phyloP scores from a whole-genome alignment of 371 early-diverging fungal genomes.

The Coemansia sp. region DNA sequence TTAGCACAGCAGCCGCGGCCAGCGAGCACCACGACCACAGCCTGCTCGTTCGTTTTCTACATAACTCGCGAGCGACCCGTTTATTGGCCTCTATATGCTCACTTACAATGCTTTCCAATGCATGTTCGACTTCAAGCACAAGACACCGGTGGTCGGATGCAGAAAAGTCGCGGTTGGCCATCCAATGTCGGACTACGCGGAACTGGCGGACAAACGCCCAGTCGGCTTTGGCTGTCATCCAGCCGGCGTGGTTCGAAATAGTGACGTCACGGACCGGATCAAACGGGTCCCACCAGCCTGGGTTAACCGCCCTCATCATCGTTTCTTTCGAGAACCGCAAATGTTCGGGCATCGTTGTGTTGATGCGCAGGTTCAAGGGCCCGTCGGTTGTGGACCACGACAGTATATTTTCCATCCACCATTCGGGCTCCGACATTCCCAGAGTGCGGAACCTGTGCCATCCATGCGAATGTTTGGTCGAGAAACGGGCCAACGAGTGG shows the following conservation, averaged over 20 bases:
- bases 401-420: slow-evolving; percentile 61
- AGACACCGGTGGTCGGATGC: slow-evolving; percentile 77
- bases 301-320: slow-evolving; percentile 58
- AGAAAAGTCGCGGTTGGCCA: slow-evolving; percentile 66
- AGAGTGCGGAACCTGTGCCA: slow-evolving; percentile 65
- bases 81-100: slow-evolving; percentile 23
- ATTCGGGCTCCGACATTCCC: slow-evolving; percentile 69
- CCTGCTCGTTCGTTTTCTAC: slow-evolving; percentile 12
- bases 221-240: slow-evolving; percentile 74
- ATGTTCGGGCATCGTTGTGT: slow-evolving; percentile 13
- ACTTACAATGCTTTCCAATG: slow-evolving; percentile 22
- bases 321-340: slow-evolving; percentile 19
- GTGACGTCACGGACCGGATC: slow-evolving; percentile 61
- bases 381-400: slow-evolving; percentile 47
- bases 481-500: slow-evolving; percentile 74
- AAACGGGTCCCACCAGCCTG: slow-evolving; percentile 79
- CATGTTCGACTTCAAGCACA: slow-evolving; percentile 60
- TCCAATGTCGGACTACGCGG: slow-evolving; percentile 55
- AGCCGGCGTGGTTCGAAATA: slow-evolving; percentile 65
- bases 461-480: slow-evolving; percentile 66
- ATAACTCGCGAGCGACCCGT: slow-evolving; percentile 22
- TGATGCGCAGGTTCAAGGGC: slow-evolving; percentile 21
- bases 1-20: slow-evolving; percentile 17
- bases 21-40: slow-evolving; percentile 42
- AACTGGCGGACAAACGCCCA: slow-evolving; percentile 71